A percentile compares a stretch with the other conserved stretches of the same genome.
Evolutionary conservation across 176 grass and related monocot species (phyloP).

Genomic region (Tuctoria greenei): DNA sequence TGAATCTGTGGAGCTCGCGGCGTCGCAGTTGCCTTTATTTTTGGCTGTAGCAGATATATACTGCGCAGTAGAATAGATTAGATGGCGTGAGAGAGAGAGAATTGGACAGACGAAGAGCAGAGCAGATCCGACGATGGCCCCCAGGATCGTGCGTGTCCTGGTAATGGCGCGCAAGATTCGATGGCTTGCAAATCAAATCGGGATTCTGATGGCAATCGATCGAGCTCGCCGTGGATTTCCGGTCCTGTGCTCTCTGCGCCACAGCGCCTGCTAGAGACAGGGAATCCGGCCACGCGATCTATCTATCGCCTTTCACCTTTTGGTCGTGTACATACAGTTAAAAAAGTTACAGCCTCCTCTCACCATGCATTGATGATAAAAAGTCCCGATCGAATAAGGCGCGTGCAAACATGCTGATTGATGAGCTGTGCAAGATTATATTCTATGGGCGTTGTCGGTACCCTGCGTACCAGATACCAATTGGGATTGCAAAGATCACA

Average conservation of each 20-base stretch:
- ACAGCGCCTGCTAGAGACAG: not conserved
- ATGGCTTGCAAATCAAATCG: slow-evolving; percentile 42
- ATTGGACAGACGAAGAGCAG: slow-evolving; percentile 20
- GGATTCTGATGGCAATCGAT: slow-evolving; percentile 61
- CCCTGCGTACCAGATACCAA: no score
- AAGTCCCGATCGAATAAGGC: no score
- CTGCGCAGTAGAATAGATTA: no score
- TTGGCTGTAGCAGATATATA: slow-evolving; percentile 33
- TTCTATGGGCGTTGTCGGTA: no score
- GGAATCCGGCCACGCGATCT: slow-evolving; percentile 43
- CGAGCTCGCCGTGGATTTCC: slow-evolving; percentile 52
- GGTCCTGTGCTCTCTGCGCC: slow-evolving; percentile 26
- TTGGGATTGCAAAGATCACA: no score
- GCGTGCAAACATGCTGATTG: not conserved
- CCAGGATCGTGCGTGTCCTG: slow-evolving; percentile 48
- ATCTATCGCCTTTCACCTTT: slow-evolving; percentile 29
- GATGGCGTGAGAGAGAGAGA: slow-evolving; percentile 30
- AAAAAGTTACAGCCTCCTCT: slow-evolving; percentile 16
- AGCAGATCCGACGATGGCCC: slow-evolving; percentile 40
- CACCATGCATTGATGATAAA: no score
- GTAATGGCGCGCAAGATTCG: slow-evolving; percentile 59
- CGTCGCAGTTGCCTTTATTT: slow-evolving; percentile 13
- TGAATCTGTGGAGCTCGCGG: not conserved
- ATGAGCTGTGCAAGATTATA: not conserved
- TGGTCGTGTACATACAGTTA: not conserved